Percentiles rank a stretch among this genome's conserved stretches.
phyloP scores from a whole-genome alignment of 1,139 yeast species.

The Pneumocystis jirovecii region DNA sequence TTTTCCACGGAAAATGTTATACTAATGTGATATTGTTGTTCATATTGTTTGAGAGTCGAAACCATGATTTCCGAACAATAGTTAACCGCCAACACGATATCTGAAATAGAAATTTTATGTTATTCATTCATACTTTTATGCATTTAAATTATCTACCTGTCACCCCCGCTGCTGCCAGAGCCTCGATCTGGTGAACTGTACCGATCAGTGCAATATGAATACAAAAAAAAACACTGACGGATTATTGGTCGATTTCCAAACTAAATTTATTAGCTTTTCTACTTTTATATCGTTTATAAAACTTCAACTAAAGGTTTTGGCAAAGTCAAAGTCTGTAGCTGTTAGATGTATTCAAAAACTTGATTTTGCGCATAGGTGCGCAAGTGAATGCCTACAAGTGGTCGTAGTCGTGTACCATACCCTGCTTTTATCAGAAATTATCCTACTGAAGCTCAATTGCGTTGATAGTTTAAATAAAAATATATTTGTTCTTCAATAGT shows the following conservation, averaged over 20 bases:
- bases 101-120: slow-evolving; percentile 22
- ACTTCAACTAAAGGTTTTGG: slow-evolving; percentile 95
- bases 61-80: slow-evolving; percentile 99
- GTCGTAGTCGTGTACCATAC: slow-evolving; percentile 99
- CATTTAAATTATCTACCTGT: slow-evolving; percentile 27
- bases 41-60: slow-evolving; percentile 81
- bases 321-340: slow-evolving; percentile 55
- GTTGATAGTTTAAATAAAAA: no score
- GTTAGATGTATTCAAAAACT: background rate
- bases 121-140: background rate
- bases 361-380: background rate
- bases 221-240: background rate
- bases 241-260: slow-evolving; percentile 87
- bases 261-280: slow-evolving; percentile 13
- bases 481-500: no score
- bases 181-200: slow-evolving; percentile 83
- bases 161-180: slow-evolving; percentile 95
- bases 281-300: background rate
- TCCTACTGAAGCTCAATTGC: background rate
- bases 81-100: slow-evolving; percentile 95
- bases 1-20: slow-evolving; percentile 97
- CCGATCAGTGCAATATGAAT: slow-evolving; percentile 33
- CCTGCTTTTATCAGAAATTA: slow-evolving; percentile 21
- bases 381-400: slow-evolving; percentile 31
- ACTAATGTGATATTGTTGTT: slow-evolving; percentile 80